Evolutionary conservation across 768 basidiomycete genomes (phyloP), one percentile per base, ranked within the genome.

Genomic region (Termitomyces sp.): DNA sequence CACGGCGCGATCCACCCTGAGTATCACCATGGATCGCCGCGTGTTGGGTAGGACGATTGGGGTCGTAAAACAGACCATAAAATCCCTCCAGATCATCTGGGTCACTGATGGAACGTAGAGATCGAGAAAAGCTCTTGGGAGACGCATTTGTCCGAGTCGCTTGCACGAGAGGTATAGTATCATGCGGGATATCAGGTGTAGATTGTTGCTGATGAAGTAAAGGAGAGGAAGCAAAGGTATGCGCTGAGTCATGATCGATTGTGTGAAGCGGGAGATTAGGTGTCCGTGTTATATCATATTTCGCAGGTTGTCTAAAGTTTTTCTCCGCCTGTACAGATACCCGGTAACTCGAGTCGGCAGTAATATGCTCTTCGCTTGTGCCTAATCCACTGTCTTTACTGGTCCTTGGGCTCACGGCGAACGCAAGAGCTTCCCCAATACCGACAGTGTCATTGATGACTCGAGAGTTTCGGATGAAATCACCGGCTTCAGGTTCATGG

Each of bases 51-150:
- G 54, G 54, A 33, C 44, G 61, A 54, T 63, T 69, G 6, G 87
- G 87, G 44, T 75, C 76, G 68, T 87, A 91, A 70, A 91, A 91
- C 8, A 92, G 74, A 65, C 91, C 87, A 39, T 81, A 82, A 74
- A 88, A 91, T 12, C 81, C 77, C n/a, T 89, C 87, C 7, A 91
- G 75, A 62, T 91, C 88, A 57, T 87, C 85, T 0, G 81, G 78
- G 57, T 76, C 79, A 11, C 83, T 81, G 37, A 89, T 72, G 2
- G 79, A 79, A n/a, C 79, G 80, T 27, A 83, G 83, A 12, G 78
- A 76, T 66, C 68, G 76, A 62, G 66, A 81, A 61, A 75, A 73
- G 36, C 66, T 72, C 13, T 66, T 67, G 27, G 65, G 65, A 42
- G 65, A 66, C 22, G 53, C 65, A 57, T 36, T 63, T 39, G 45